Percentiles rank a stretch among this genome's conserved stretches.
Evolutionary conservation across 1,139 yeast species (phyloP).

Genomic region (Suhomyces panamericanus): DNA sequence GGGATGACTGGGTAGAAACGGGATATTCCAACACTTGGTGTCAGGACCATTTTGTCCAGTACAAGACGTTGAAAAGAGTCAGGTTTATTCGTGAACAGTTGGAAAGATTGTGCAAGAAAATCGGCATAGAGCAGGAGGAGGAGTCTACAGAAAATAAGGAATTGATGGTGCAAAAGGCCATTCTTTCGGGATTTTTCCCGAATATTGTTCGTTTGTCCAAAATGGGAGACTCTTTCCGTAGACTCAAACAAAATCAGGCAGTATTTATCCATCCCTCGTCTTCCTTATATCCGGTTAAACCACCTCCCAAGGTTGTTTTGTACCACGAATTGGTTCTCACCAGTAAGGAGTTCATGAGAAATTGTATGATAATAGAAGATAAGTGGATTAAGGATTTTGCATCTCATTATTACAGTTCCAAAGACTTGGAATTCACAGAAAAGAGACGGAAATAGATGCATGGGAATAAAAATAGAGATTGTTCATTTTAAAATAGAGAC

Average conservation of each 20-base stretch:
- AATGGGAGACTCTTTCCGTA: slow-evolving; percentile 70
- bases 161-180: slow-evolving; percentile 58
- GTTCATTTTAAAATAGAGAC: no score
- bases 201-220: slow-evolving; percentile 70
- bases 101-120: slow-evolving; percentile 56
- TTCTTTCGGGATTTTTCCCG: slow-evolving; percentile 81
- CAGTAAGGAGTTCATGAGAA: slow-evolving; percentile 85
- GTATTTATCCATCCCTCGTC: slow-evolving; percentile 87
- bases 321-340: slow-evolving; percentile 88
- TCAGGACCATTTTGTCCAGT: slow-evolving; percentile 77
- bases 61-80: slow-evolving; percentile 68
- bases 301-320: slow-evolving; percentile 68
- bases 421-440: slow-evolving; percentile 17
- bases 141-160: slow-evolving; percentile 18
- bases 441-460: background rate
- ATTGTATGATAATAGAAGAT: slow-evolving; percentile 70
- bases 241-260: slow-evolving; percentile 61
- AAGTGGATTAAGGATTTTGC: slow-evolving; percentile 67
- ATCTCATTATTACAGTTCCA: slow-evolving; percentile 49
- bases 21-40: slow-evolving; percentile 84
- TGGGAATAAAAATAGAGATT: no score
- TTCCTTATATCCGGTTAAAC: slow-evolving; percentile 56
- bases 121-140: slow-evolving; percentile 35
- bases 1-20: slow-evolving; percentile 72
- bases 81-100: slow-evolving; percentile 75